Evolutionary conservation across 1,284 basidiomycete species (phyloP).

Genomic region (Leccinum pallidistipes): DNA sequence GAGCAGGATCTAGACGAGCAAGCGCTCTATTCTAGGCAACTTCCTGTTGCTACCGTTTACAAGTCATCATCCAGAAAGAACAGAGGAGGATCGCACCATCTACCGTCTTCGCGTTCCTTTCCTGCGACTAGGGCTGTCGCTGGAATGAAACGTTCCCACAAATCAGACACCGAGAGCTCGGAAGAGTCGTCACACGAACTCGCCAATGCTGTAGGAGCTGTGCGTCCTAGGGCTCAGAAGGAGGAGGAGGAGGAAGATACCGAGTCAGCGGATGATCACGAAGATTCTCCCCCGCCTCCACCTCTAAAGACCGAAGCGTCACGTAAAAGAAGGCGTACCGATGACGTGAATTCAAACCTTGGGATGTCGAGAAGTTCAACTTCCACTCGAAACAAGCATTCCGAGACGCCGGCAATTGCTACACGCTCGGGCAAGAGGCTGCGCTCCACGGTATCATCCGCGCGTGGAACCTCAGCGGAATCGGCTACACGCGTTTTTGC

Average conservation of each 20-base stretch:
- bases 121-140: conserved; percentile 6
- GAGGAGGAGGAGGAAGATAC: conserved; percentile 41
- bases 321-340: conserved; percentile 54
- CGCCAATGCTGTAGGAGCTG: conserved; percentile 7
- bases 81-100: background rate
- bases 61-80: conserved; percentile 8
- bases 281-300: conserved; percentile 30
- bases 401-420: conserved; percentile 29
- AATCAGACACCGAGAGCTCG: conserved; percentile 31
- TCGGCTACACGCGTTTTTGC: conserved; percentile 61
- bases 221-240: conserved; percentile 25
- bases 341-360: conserved; percentile 24
- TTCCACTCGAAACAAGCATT: conserved; percentile 33
- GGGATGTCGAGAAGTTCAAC: conserved; percentile 27
- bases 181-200: conserved; percentile 11
- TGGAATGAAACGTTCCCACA: conserved; percentile 23
- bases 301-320: conserved; percentile 19
- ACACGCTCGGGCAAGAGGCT: conserved; percentile 35
- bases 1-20: conserved; percentile 33
- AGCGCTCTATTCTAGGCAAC: conserved; percentile 1
- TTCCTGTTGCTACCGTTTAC: conserved; percentile 1
- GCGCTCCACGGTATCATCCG: conserved; percentile 32
- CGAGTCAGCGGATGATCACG: conserved; percentile 41
- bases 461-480: conserved; percentile 18
- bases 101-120: conserved; percentile 4